Conservation (phyloP, 805 yeast species). For the Suhomyces pyralidae region DNA sequence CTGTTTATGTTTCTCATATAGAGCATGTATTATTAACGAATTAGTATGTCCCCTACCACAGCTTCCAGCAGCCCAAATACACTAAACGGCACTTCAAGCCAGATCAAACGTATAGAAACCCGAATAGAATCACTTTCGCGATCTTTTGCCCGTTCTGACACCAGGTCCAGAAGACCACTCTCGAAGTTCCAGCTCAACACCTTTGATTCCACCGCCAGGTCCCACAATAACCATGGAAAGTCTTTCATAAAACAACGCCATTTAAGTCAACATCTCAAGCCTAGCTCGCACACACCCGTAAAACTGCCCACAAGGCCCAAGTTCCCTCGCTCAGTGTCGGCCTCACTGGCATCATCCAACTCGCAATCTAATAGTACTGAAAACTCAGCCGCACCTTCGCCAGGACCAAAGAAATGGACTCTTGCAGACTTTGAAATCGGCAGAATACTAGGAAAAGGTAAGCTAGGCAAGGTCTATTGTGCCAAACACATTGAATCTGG, state of each 20-base stretch:
- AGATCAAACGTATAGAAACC: slow-evolving; percentile 19
- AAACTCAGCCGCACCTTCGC: neutral
- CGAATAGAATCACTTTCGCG: slow-evolving; percentile 18
- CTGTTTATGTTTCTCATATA: too few species aligned
- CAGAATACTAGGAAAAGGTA: slow-evolving; percentile 84
- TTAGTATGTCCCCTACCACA: neutral
- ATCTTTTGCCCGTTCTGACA: slow-evolving; percentile 6
- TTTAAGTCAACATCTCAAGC: neutral
- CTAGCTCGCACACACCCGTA: neutral
- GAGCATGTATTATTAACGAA: too few species aligned
- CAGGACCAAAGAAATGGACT: slow-evolving; percentile 13
- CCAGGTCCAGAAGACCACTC: slow-evolving; percentile 11
- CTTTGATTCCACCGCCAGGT: slow-evolving; percentile 5
- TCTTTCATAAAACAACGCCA: slow-evolving; percentile 1
- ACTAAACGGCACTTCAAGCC: slow-evolving; percentile 5
- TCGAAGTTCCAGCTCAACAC: slow-evolving; percentile 14
- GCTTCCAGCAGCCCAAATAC: neutral
- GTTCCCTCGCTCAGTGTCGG: neutral
- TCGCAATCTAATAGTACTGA: neutral
- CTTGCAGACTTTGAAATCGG: slow-evolving; percentile 82
- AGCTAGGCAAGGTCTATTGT: slow-evolving; percentile 89
- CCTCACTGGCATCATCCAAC: neutral
- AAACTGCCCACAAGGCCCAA: slow-evolving; percentile 3
- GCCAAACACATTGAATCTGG: slow-evolving; percentile 74
- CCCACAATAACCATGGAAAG: neutral